Base-by-base conservation (phyloP, 768 basidiomycete genomes). In the Termitomyces sp. region DNA sequence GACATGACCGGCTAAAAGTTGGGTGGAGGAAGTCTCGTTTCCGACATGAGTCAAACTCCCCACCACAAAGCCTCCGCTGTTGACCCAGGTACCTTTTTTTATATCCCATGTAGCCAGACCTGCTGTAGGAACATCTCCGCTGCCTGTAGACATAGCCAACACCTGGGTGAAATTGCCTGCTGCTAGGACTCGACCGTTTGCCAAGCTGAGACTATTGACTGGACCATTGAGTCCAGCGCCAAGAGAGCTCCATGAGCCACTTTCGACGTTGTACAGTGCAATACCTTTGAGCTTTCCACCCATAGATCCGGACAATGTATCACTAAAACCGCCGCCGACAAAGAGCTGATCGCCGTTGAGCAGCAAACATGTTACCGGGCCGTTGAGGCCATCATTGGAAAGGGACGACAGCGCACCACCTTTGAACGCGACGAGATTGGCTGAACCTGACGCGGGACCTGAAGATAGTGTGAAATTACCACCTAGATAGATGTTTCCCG, bases 271-370 rank as follows among this genome's bases (percentile, higher is more conserved):
- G 70, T 94, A 98, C 55, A 83, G 67, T 0, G 87, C 93, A 34
- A 96, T 71, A 37, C 85, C 81, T 46, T 71, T 71, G 37, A 93
- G 73, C 36, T 72, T 74, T 55, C 82, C 81, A 48, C 79, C 73
- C 2, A 76, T 80, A 0, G 86, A 83, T 16, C 78, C 73, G 6
- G 78, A 74, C 1, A 71, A 70, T 0, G 93, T 90, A 61, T 90
- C 87, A 0, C 78, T 80, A 76, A 99, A 99, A 0, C 85, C 76
- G 0, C 97, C 97, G n/a, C 93, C 96, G 42, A 95, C 85, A 69
- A 81, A 97, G 12, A 98, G 72, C 20, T 76, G 76, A 65, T 89
- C 79, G 12, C 82, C 85, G 55, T 79, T 73, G 34, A 89, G 66
- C n/a, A 81, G 75, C 42, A 95, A 69, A 0, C 91, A 81, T 9